Conservation (phyloP, 1,284 basidiomycete genomes). For the Ustilago loliicola region DNA sequence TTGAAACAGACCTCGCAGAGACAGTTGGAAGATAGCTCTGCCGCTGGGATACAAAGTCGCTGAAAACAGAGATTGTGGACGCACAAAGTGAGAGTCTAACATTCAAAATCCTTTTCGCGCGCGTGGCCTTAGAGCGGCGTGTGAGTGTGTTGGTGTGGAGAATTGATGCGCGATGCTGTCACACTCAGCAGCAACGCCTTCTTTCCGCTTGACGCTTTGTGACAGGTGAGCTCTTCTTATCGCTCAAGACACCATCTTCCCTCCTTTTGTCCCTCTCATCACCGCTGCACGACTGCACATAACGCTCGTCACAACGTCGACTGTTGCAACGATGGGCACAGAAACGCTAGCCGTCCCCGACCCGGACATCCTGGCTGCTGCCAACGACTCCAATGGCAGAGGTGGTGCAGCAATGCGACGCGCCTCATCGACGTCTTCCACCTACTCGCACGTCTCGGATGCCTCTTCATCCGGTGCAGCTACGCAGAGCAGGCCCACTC, state of each 20-base stretch:
- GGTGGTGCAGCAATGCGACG: slow-evolving; percentile 27
- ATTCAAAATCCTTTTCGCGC: neutral
- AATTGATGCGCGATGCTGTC: slow-evolving; percentile 46
- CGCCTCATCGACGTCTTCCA: slow-evolving; percentile 26
- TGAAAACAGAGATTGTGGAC: neutral
- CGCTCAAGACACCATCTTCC: slow-evolving; percentile 4
- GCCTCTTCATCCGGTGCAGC: slow-evolving; percentile 16
- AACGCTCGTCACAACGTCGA: neutral
- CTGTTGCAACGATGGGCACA: neutral
- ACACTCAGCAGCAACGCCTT: slow-evolving; percentile 11
- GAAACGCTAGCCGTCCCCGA: slow-evolving; percentile 24
- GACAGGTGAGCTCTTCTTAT: slow-evolving; percentile 10
- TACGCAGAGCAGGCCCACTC: slow-evolving; percentile 11
- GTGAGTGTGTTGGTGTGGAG: slow-evolving; percentile 32
- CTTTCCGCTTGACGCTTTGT: neutral
- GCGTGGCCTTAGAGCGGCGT: neutral
- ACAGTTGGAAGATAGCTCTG: neutral
- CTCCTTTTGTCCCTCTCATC: neutral
- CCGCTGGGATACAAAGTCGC: neutral
- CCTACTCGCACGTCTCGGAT: slow-evolving; percentile 18
- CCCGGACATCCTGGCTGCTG: slow-evolving; percentile 3
- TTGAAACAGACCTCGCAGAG: neutral
- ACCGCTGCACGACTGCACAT: neutral
- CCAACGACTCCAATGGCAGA: slow-evolving; percentile 1
- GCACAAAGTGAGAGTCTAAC: neutral